Conservation (phyloP, 352 stramenopile species). For the Blastocystis sp. region DNA sequence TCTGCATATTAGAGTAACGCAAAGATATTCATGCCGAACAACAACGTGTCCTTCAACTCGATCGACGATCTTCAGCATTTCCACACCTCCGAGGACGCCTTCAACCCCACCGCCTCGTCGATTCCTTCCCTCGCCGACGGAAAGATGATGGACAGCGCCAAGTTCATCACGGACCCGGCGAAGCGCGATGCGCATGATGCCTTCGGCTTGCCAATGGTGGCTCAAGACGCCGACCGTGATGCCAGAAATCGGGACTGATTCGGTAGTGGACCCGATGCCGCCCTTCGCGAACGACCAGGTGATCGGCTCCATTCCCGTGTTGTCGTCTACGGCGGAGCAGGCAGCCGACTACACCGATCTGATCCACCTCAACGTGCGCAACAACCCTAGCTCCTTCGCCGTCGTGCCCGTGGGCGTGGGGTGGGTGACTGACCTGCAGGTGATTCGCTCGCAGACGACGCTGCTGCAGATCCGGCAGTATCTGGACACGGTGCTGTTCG, state of each 20-base stretch:
- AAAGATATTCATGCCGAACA: slow-evolving; percentile 65
- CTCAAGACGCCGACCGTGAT: background rate
- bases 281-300: background rate
- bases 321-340: background rate
- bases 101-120: background rate
- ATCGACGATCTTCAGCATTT: slow-evolving; percentile 66
- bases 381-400: slow-evolving; percentile 54
- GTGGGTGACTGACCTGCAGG: background rate
- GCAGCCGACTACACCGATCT: slow-evolving; percentile 18
- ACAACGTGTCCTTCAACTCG: slow-evolving; percentile 65
- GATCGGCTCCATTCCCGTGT: slow-evolving; percentile 47
- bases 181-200: slow-evolving; percentile 39
- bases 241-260: background rate
- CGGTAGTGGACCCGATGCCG: background rate
- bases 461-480: slow-evolving; percentile 29
- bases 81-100: slow-evolving; percentile 60
- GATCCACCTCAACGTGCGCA: slow-evolving; percentile 39
- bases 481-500: slow-evolving; percentile 9
- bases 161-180: slow-evolving; percentile 1
- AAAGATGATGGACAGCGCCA: slow-evolving; percentile 38
- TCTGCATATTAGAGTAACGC: background rate
- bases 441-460: slow-evolving; percentile 16
- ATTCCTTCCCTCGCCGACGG: slow-evolving; percentile 21
- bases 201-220: slow-evolving; percentile 18
- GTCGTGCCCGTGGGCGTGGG: slow-evolving; percentile 18